Conservation (phyloP, 371 early-diverging fungal species). For the Syncephalis plumigaleata region DNA sequence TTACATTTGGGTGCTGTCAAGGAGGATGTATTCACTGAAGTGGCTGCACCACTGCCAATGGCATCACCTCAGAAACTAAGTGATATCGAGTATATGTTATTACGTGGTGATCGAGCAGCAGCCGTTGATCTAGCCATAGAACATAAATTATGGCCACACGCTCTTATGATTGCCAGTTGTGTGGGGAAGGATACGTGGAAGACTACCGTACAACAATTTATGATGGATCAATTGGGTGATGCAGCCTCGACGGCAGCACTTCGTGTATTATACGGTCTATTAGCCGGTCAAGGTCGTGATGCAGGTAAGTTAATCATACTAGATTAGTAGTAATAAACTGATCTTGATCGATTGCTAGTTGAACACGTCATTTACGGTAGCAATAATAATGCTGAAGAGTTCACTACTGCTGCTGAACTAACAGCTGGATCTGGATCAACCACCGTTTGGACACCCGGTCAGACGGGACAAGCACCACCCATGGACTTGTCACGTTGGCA, state of each 20-base stretch:
- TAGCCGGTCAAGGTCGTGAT: constrained; percentile 42
- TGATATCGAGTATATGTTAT: constrained; percentile 18
- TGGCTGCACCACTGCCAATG: constrained; percentile 1
- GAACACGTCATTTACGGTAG: no score
- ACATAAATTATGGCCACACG: constrained; percentile 73
- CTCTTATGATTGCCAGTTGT: constrained; percentile 73
- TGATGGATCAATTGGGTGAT: constrained; percentile 28
- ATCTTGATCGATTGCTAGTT: background rate
- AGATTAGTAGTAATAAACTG: constrained; percentile 19
- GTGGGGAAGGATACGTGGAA: constrained; percentile 68
- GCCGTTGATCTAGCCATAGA: constrained; percentile 58
- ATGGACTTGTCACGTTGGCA: constrained; percentile 28
- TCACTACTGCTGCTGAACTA: constrained; percentile 4
- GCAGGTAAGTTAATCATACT: constrained; percentile 41
- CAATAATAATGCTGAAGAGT: constrained; percentile 2
- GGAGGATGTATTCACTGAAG: constrained; percentile 1
- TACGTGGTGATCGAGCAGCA: constrained; percentile 51
- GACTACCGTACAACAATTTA: constrained; percentile 54
- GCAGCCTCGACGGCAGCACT: constrained; percentile 43
- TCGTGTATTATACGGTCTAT: constrained; percentile 50
- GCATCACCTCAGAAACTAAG: constrained; percentile 6
- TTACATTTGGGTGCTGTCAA: background rate
- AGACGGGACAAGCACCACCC: constrained; percentile 7
- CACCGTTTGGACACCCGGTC: constrained; percentile 1
- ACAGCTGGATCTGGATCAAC: background rate